phyloP scores from a whole-genome alignment of 306 rosid species.

The Hylodesmum podocarpum region DNA sequence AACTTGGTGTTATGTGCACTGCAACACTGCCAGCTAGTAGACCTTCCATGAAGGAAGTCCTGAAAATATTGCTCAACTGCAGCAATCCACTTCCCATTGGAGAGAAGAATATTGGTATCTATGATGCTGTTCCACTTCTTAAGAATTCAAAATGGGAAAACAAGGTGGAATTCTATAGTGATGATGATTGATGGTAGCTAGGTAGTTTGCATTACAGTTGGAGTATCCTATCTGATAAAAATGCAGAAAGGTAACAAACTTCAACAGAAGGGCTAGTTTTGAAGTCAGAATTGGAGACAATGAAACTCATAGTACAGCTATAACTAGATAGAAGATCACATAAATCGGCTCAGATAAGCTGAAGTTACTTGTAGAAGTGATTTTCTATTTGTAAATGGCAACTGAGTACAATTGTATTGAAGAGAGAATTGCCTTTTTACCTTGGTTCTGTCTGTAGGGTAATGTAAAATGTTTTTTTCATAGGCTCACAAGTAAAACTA shows the following conservation, averaged over 20 bases:
- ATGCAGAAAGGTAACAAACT: constrained; percentile 7
- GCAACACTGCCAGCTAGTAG: constrained; percentile 44
- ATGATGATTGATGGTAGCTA: not conserved
- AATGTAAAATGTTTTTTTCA: not conserved
- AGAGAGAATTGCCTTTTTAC: not conserved
- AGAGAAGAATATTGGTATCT: constrained; percentile 27
- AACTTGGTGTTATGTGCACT: constrained; percentile 69
- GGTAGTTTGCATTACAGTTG: not conserved
- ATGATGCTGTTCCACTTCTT: constrained; percentile 55
- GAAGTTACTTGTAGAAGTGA: constrained; percentile 5
- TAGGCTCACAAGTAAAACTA: not conserved
- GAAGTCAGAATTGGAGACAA: not conserved
- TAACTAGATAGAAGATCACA: not conserved
- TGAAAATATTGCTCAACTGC: constrained; percentile 42
- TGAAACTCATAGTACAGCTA: not conserved
- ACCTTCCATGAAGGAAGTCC: constrained; percentile 78
- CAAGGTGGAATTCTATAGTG: constrained; percentile 3
- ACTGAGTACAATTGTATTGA: not conserved
- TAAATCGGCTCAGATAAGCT: not conserved
- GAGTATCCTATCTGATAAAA: not conserved
- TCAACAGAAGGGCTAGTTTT: not conserved
- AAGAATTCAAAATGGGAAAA: constrained; percentile 42
- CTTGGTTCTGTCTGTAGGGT: not conserved
- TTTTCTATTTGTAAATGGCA: not conserved
- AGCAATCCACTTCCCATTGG: not conserved